phyloP scores from a whole-genome alignment of 2,329 filamentous ascomycete genomes.

The Aspergillus arachidicola region DNA sequence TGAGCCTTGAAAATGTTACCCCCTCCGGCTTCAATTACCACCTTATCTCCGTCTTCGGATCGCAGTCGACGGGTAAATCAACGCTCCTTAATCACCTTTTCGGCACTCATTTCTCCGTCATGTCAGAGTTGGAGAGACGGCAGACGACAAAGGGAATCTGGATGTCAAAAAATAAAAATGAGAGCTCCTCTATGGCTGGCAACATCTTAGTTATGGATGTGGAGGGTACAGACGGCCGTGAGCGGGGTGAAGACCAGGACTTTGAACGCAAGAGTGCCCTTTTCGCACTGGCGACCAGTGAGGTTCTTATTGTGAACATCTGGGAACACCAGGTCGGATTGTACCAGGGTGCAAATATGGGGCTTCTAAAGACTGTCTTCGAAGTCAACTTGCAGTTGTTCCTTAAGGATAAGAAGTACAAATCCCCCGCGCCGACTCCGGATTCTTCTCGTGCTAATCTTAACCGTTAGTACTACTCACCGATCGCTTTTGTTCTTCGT shows the following conservation, averaged over 20 bases:
- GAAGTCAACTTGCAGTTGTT: conserved; percentile 98
- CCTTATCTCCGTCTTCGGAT: conserved; percentile 97
- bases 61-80: conserved; percentile 97
- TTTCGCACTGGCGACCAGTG: conserved; percentile 94
- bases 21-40: conserved; percentile 98
- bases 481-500: conserved; percentile 97
- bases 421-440: neutral
- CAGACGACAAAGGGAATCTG: conserved; percentile 99
- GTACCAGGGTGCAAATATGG: conserved; percentile 99
- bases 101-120: conserved; percentile 93
- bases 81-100: conserved; percentile 96
- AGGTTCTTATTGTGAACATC: conserved; percentile 97
- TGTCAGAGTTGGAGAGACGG: conserved; percentile 90
- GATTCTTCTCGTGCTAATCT: conserved; percentile 26
- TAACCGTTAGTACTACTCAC: conserved; percentile 68
- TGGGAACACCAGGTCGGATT: conserved; percentile 99
- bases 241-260: conserved; percentile 96
- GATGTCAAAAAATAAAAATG: conserved; percentile 94
- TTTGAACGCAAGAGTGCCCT: conserved; percentile 98
- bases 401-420: conserved; percentile 89
- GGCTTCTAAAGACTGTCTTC: conserved; percentile 95
- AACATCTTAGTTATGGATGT: conserved; percentile 99
- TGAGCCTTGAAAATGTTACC: conserved; percentile 76
- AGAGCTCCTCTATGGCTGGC: conserved; percentile 71
- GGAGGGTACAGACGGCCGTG: conserved; percentile 93